Percentiles rank a stretch among this genome's conserved stretches.
Conservation (phyloP, 2,329 filamentous ascomycete genomes). For the Corynespora cassiicola region DNA sequence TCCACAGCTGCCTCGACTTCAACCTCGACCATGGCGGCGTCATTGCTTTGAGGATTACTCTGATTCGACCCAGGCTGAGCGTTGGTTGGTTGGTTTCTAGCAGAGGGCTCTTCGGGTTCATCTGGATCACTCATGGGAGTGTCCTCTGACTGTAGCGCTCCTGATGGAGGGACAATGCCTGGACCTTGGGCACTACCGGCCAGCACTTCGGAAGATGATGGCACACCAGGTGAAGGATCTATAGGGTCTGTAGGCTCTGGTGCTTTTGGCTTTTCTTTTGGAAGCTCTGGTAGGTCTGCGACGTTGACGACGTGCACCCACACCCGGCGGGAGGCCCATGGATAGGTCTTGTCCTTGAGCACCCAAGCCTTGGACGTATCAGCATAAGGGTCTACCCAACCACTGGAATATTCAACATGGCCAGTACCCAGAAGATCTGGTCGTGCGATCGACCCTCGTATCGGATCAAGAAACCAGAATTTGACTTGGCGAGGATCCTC, state of each 20-base stretch:
- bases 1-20: constrained; percentile 15
- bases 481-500: constrained; percentile 47
- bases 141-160: constrained; percentile 31
- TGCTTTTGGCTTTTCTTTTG: constrained; percentile 20
- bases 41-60: constrained; percentile 10
- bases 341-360: constrained; percentile 25
- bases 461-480: constrained; percentile 47
- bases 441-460: constrained; percentile 32
- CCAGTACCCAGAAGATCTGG: constrained; percentile 39
- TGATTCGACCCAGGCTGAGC: constrained; percentile 5
- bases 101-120: constrained; percentile 19
- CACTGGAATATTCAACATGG: constrained; percentile 40
- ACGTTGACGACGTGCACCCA: constrained; percentile 43
- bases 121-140: constrained; percentile 49
- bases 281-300: constrained; percentile 36
- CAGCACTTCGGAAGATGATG: no score
- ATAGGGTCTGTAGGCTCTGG: no score
- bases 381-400: constrained; percentile 31
- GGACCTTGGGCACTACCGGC: no score
- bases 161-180: constrained; percentile 9
- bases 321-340: constrained; percentile 29
- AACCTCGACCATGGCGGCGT: constrained; percentile 32
- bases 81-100: constrained; percentile 9
- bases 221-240: neutral
- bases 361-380: constrained; percentile 32